These are phyloP conservation scores for Clonostachys rhizophaga DNA, from an alignment of 2,329 filamentous ascomycete species.

Conservation along the genomic window DNA sequence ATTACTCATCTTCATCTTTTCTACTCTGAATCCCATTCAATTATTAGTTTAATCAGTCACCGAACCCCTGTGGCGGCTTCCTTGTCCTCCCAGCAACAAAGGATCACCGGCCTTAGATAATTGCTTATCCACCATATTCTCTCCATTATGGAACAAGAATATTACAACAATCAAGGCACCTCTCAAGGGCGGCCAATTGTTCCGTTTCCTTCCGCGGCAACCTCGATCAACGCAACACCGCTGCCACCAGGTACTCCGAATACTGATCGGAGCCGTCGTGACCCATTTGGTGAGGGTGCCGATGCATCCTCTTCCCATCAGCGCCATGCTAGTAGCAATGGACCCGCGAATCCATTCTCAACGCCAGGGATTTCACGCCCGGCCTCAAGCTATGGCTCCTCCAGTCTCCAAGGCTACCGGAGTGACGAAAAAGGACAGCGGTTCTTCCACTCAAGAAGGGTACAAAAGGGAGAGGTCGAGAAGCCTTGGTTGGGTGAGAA, in stretches of 20 bases:
- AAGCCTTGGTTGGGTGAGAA: constrained; percentile 73
- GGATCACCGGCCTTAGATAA: too few relatives aligned
- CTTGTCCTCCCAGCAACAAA: too few relatives aligned
- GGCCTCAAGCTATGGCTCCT: constrained; percentile 40
- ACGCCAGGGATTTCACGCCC: constrained; percentile 40
- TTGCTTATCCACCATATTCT: not conserved
- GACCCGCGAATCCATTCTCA: constrained; percentile 34
- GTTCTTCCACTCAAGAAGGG: constrained; percentile 71
- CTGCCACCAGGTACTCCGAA: constrained; percentile 34
- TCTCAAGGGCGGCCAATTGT: constrained; percentile 11
- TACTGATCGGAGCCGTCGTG: constrained; percentile 28
- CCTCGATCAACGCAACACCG: constrained; percentile 31
- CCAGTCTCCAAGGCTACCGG: constrained; percentile 25
- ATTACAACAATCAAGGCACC: constrained; percentile 5
- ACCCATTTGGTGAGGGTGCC: constrained; percentile 34
- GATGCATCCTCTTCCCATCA: constrained; percentile 19
- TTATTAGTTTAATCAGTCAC: too few relatives aligned
- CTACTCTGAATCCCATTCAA: too few relatives aligned
- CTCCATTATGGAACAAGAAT: constrained; percentile 19
- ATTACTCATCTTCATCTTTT: too few relatives aligned
- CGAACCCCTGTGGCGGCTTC: too few relatives aligned
- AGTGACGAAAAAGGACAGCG: constrained; percentile 22
- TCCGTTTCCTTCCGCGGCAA: constrained; percentile 22
- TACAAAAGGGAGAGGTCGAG: constrained; percentile 68
- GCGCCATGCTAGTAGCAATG: constrained; percentile 12